Evolutionary conservation across 768 basidiomycete species (phyloP), one percentile per base, ranked within the genome.

Genomic region (Xerocomellus amylosporus): DNA sequence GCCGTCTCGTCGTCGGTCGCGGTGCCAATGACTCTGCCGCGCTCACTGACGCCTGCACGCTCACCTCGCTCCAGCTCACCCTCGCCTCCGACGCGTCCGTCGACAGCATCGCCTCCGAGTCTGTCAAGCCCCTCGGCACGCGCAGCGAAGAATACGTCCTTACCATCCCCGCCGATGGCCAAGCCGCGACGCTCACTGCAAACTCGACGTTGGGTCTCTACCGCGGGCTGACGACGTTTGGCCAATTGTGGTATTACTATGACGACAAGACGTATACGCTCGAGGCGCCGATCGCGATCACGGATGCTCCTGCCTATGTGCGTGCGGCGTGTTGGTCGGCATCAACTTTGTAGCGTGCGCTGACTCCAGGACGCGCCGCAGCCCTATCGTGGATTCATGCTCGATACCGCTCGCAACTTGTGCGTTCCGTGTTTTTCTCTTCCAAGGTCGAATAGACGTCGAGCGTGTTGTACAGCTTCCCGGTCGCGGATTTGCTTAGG

Each of bases 181-280:
- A 62, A 0, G 37, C 50, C 0, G 81, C 76, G 2, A 69, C 58
- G 0, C 59, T 85, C 13, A 61, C 52, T 0, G 79, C 83, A 9
- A 75, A 74, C 43, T 75, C 77, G 26, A 74, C 79, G 0, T 60
- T 84, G 15, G 83, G 84, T 0, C 62, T 84, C 7, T 72, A 77
- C 12, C 70, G 83, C 24, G 84, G 84, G 0, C 57, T 85, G 46
- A 77, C 79, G 5, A 84, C 83, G 2, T 85, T 85, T 60, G 65
- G 70, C 19, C 81, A 82, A 62, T 58, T 85, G 15, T 82, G 79
- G 73, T 85, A 79, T 55, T 65, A 71, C 20, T 58, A 69, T 38
- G 38, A 44, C 5, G 69, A 56, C 0, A 51, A 53, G 47, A 72
- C 65, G 22, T 82, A 82, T 26, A 73, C 71, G 1, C 57, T 77